Conservation (phyloP, 208 protist genomes). For the Trypanosoma caninum region DNA sequence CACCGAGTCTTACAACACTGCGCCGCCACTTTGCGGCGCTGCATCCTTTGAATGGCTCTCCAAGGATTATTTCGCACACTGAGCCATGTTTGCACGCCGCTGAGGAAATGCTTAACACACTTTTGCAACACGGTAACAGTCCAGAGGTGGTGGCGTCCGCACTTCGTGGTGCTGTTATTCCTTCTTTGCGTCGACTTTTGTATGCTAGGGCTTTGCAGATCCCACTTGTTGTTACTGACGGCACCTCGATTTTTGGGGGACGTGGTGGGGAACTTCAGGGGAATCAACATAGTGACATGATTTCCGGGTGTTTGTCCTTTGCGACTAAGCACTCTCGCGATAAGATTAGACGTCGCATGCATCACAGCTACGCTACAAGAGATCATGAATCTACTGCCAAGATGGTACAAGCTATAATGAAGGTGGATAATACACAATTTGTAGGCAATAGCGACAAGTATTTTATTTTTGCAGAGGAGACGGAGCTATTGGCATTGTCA, state of each 20-base stretch:
- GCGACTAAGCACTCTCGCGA: constrained; percentile 51
- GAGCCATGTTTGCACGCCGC: constrained; percentile 42
- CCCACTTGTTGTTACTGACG: constrained; percentile 55
- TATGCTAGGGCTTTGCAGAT: constrained; percentile 80
- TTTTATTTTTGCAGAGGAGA: constrained; percentile 81
- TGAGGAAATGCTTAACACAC: constrained; percentile 46
- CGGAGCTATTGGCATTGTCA: constrained; percentile 45
- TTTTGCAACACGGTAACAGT: constrained; percentile 47
- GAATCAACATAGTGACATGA: constrained; percentile 31
- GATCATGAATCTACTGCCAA: constrained; percentile 40
- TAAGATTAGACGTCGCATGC: constrained; percentile 52
- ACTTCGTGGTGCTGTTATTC: constrained; percentile 56
- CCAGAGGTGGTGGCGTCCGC: constrained; percentile 33
- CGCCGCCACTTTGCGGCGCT: constrained; percentile 55
- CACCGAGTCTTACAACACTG: constrained; percentile 46
- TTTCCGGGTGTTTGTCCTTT: constrained; percentile 43
- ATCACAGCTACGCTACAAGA: constrained; percentile 53
- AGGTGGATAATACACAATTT: constrained; percentile 41
- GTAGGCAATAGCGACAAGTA: constrained; percentile 84
- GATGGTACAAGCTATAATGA: constrained; percentile 54
- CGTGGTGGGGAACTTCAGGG: constrained; percentile 33
- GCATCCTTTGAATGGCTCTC: constrained; percentile 29
- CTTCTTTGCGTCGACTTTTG: constrained; percentile 67
- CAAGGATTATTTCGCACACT: background rate
- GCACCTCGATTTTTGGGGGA: constrained; percentile 42